Conservation (phyloP, 2,329 filamentous ascomycete species). For the Exserohilum turcica region DNA sequence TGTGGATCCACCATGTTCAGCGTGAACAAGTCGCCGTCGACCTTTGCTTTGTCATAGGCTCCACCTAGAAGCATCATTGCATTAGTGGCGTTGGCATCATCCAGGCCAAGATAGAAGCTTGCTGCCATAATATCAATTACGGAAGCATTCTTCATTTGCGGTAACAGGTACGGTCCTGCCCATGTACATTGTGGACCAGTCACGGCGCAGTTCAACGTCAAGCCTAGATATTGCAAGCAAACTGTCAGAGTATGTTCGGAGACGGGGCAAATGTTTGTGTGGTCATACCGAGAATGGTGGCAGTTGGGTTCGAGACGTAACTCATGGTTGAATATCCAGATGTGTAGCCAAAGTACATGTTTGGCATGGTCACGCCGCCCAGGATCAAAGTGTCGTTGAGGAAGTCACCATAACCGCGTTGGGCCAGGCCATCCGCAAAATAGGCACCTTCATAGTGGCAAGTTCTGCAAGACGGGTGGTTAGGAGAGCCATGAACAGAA, state of each 20-base stretch:
- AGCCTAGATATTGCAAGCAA: background rate
- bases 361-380: background rate
- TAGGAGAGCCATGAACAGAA: too few species aligned
- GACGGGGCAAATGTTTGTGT: background rate
- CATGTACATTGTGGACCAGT: background rate
- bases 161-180: background rate
- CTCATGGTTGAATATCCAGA: background rate
- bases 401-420: background rate
- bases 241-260: background rate
- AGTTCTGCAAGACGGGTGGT: background rate
- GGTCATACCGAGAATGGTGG: background rate
- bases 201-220: background rate
- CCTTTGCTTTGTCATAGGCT: background rate
- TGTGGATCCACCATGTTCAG: background rate
- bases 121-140: background rate
- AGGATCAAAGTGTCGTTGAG: constrained; percentile 1
- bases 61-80: background rate
- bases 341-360: constrained; percentile 1
- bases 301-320: background rate
- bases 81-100: background rate
- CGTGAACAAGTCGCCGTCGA: background rate
- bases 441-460: background rate
- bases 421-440: background rate
- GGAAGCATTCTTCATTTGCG: background rate
- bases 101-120: background rate